Percentiles rank a stretch among this genome's conserved stretches.
phyloP scores from a whole-genome alignment of 202 grass and related monocot species.

The Miscanthus sacchariflorus region DNA sequence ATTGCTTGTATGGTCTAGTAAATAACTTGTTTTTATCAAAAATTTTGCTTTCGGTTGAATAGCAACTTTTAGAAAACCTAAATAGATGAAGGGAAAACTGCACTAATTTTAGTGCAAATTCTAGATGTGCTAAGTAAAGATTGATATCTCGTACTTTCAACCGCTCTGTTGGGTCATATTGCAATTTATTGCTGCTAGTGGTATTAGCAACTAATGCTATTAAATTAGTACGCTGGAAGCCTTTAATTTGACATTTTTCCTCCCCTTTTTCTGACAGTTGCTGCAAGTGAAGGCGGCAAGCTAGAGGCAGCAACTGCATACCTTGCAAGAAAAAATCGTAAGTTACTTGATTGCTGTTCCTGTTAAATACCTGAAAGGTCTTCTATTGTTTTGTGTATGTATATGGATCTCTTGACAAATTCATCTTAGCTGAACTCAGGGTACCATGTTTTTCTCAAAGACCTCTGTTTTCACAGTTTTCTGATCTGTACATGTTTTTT shows the following conservation, averaged over 20 bases:
- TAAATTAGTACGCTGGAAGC: constrained; percentile 1
- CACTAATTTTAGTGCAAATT: neutral
- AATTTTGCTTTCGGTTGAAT: constrained; percentile 1
- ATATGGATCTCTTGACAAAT: neutral
- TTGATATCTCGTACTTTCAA: neutral
- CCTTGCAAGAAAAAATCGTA: constrained; percentile 68
- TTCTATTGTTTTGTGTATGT: neutral
- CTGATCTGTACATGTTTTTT: constrained; percentile 21
- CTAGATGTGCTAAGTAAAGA: constrained; percentile 1
- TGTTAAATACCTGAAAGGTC: constrained; percentile 8
- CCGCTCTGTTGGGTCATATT: neutral
- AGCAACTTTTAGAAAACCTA: neutral
- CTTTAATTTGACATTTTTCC: constrained; percentile 38
- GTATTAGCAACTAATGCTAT: neutral
- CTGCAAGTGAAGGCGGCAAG: constrained; percentile 70
- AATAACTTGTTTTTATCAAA: neutral
- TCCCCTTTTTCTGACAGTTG: constrained; percentile 55
- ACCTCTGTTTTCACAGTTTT: constrained; percentile 9
- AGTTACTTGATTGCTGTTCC: constrained; percentile 30
- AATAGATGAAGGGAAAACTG: neutral
- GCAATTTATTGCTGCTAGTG: constrained; percentile 26
- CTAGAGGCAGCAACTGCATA: constrained; percentile 69
- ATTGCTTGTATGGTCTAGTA: neutral
- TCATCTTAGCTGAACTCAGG: constrained; percentile 13
- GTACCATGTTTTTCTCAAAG: constrained; percentile 4